Evolutionary conservation across 225 moss, liverwort and hornwort species (phyloP), one percentile per base, ranked within the genome.

Genomic region (Marchantia paleacea): DNA sequence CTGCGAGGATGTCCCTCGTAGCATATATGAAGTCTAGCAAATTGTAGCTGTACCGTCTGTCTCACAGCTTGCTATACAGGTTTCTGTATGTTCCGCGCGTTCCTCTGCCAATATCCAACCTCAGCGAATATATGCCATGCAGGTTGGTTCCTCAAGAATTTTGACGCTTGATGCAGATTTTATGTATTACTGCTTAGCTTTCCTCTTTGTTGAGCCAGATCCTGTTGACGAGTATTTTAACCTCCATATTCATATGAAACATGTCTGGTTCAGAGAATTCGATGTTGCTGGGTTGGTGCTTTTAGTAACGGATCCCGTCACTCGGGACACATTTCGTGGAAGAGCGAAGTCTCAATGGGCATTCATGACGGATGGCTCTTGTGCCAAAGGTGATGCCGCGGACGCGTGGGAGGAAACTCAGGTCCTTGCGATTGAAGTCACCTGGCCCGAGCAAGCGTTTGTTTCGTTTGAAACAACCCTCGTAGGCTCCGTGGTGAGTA

Each of bases 311-410:
- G 83, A 85, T 19, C 85, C 85, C 19, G 28, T 79, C 30, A 29
- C 28, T 67, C 55, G 79, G 9, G 79, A 79, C 70, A 54, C 71
- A 25, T 55, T 50, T n/a, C 76, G 66, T 14, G 80, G 82, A 19
- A 30, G n/a, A 51, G 68, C 48, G 20, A 81, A 74, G 12, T 62
- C 58, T 19, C 87, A 87, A 31, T 87, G 82, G 82, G 31, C 85
- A 14, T 87, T 87, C 52, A 25, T 87, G 54, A 75, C 80, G 7
- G 87, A 87, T 75, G 87, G 87, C 25, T 80, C 87, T 16, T 60
- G 54, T 4, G 61, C 68, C 15, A 81, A 50, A 75, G 82, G 78
- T 28, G 52, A 60, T 19, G 69, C 80, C 7, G 52, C 69, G 9
- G 80, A 82, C 62, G 62, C 84, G 9, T 84, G 82, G 82, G 80